A percentile compares a stretch with the other conserved stretches of the same genome.
phyloP scores from a whole-genome alignment of 805 yeast species.

The Zygosaccharomyces kombuchaensis region DNA sequence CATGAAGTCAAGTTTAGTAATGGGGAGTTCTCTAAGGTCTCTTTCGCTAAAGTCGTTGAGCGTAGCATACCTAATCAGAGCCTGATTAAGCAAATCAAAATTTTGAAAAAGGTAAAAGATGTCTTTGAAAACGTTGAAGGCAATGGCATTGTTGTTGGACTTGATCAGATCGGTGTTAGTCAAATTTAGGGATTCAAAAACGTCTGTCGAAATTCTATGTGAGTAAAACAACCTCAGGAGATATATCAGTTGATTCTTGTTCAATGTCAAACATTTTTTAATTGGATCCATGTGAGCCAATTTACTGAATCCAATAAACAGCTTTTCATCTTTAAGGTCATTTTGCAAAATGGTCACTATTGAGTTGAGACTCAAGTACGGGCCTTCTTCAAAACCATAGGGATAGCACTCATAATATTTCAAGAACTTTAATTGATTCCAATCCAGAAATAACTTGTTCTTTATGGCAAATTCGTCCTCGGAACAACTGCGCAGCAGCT shows the following conservation, averaged over 20 bases:
- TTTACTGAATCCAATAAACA: slow-evolving; percentile 33
- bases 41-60: slow-evolving; percentile 28
- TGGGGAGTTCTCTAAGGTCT: slow-evolving; percentile 29
- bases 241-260: slow-evolving; percentile 36
- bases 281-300: slow-evolving; percentile 30
- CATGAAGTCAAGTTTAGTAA: slow-evolving; percentile 37
- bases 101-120: slow-evolving; percentile 38
- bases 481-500: slow-evolving; percentile 33
- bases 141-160: slow-evolving; percentile 32
- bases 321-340: slow-evolving; percentile 38
- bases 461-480: slow-evolving; percentile 28
- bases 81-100: slow-evolving; percentile 39
- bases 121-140: slow-evolving; percentile 38
- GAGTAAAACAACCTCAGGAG: slow-evolving; percentile 36
- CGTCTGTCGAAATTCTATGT: slow-evolving; percentile 37
- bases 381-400: slow-evolving; percentile 17
- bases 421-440: slow-evolving; percentile 33
- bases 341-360: slow-evolving; percentile 40
- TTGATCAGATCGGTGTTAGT: slow-evolving; percentile 28
- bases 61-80: slow-evolving; percentile 34
- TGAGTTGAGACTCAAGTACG: slow-evolving; percentile 37
- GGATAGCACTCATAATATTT: slow-evolving; percentile 28
- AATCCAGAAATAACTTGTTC: slow-evolving; percentile 31
- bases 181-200: slow-evolving; percentile 34
- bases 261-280: slow-evolving; percentile 30